Evolutionary conservation across 495 filamentous ascomycete genomes (phyloP).

Genomic region (Thermothielavioides terrestris): DNA sequence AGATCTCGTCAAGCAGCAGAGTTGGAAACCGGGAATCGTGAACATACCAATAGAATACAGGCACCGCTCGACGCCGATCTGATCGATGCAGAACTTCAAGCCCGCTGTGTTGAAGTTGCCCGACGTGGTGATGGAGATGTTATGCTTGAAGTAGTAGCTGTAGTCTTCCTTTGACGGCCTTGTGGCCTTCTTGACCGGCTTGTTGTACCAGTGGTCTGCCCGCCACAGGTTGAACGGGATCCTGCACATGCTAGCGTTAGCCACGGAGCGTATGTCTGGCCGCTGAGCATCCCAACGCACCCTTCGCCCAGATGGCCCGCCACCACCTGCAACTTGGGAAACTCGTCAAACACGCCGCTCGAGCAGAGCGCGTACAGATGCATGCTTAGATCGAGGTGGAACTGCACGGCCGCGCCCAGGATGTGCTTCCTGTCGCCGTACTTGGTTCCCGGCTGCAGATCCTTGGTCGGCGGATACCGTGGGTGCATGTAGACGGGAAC

Average conservation of each 20-base stretch:
- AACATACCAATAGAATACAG: conserved; percentile 31
- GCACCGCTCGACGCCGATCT: conserved; percentile 30
- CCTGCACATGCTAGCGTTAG: conserved; percentile 20
- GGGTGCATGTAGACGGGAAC: conserved; percentile 60
- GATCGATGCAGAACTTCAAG: conserved; percentile 41
- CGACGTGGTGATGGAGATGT: conserved; percentile 55
- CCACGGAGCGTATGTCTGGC: background rate
- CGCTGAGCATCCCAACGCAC: conserved; percentile 14
- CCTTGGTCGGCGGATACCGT: conserved; percentile 27
- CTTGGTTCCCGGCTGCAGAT: conserved; percentile 15
- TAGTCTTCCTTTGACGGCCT: conserved; percentile 51
- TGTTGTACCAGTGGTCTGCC: conserved; percentile 52
- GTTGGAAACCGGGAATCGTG: background rate
- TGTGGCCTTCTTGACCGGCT: conserved; percentile 43
- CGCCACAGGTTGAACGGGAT: conserved; percentile 60
- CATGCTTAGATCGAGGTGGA: conserved; percentile 32
- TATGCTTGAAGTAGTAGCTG: conserved; percentile 50
- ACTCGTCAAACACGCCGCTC: conserved; percentile 42
- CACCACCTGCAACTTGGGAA: conserved; percentile 49
- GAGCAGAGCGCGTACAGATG: conserved; percentile 30
- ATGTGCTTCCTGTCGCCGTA: conserved; percentile 25
- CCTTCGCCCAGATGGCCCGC: conserved; percentile 55
- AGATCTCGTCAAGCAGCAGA: background rate
- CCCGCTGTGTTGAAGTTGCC: conserved; percentile 52
- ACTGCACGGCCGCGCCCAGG: conserved; percentile 29